A percentile compares a stretch with the other conserved stretches of the same genome.
Evolutionary conservation across 352 stramenopile genomes (phyloP).

Genomic region (Hyaloperonospora arabidopsidis): DNA sequence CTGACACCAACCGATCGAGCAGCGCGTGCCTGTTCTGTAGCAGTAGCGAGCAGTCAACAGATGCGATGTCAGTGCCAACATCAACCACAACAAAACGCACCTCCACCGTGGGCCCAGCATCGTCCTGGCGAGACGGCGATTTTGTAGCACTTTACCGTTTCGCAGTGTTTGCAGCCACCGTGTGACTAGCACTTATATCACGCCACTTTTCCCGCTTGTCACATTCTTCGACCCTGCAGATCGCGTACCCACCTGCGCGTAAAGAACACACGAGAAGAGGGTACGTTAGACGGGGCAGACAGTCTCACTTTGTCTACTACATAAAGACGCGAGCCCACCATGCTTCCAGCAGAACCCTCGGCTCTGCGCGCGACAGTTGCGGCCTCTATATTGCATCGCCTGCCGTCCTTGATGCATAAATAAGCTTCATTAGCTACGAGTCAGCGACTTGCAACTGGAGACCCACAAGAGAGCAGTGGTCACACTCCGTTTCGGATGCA

Average conservation of each 20-base stretch:
- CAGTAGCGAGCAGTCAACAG: constrained; percentile 42
- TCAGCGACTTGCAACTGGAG: too few species aligned
- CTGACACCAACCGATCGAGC: constrained; percentile 28
- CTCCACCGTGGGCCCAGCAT: constrained; percentile 79
- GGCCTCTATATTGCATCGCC: constrained; percentile 44
- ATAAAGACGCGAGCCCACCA: too few species aligned
- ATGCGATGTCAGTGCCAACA: constrained; percentile 44
- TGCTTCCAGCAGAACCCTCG: constrained; percentile 38
- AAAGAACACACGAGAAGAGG: too few species aligned
- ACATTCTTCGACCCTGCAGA: constrained; percentile 43
- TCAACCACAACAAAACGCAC: constrained; percentile 47
- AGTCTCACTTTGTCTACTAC: too few species aligned
- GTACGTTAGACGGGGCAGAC: too few species aligned
- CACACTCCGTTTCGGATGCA: constrained; percentile 39
- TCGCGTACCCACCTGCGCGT: constrained; percentile 39
- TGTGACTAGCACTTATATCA: too few species aligned
- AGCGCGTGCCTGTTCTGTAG: constrained; percentile 45
- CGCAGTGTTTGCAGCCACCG: too few species aligned
- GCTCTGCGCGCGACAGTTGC: constrained; percentile 47
- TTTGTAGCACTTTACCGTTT: too few species aligned
- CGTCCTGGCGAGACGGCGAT: too few species aligned
- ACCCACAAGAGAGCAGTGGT: too few species aligned
- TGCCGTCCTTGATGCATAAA: too few species aligned
- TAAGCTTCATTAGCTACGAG: too few species aligned
- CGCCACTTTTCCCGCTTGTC: constrained; percentile 63